Conservation (phyloP, 2,329 filamentous ascomycete genomes). For the Hypoxylon sp. region DNA sequence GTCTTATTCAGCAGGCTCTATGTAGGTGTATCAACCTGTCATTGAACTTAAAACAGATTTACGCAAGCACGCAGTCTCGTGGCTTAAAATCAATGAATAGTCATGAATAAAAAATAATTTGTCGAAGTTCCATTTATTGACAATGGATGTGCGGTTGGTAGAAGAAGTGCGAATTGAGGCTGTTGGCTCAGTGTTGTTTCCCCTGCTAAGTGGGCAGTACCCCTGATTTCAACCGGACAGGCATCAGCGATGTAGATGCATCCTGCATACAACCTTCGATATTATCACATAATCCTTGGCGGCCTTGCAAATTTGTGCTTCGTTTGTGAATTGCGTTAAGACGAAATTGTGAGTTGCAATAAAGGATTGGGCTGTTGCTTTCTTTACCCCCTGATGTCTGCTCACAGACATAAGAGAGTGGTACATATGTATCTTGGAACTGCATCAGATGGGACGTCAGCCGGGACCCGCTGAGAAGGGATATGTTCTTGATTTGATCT, state of each 20-base stretch:
- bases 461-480: slow-evolving; percentile 24
- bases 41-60: slow-evolving; percentile 23
- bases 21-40: slow-evolving; percentile 13
- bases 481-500: slow-evolving; percentile 22
- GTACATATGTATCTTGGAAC: slow-evolving; percentile 27
- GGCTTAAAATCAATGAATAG: neutral
- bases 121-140: neutral
- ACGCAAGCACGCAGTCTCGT: slow-evolving; percentile 15
- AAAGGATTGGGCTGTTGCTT: slow-evolving; percentile 23
- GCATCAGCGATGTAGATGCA: slow-evolving; percentile 5
- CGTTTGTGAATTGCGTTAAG: slow-evolving; percentile 19
- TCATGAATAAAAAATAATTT: slow-evolving; percentile 4
- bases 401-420: neutral
- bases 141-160: neutral
- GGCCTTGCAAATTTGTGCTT: slow-evolving; percentile 12
- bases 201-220: neutral
- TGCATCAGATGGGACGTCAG: slow-evolving; percentile 18
- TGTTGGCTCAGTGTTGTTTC: slow-evolving; percentile 2
- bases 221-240: slow-evolving; percentile 10
- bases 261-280: slow-evolving; percentile 14
- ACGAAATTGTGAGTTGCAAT: slow-evolving; percentile 41
- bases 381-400: slow-evolving; percentile 22
- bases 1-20: slow-evolving; percentile 21
- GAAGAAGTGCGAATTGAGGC: slow-evolving; percentile 11
- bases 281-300: slow-evolving; percentile 25